phyloP scores from a whole-genome alignment of 2,329 filamentous ascomycete species.

The Aspergillus texensis region DNA sequence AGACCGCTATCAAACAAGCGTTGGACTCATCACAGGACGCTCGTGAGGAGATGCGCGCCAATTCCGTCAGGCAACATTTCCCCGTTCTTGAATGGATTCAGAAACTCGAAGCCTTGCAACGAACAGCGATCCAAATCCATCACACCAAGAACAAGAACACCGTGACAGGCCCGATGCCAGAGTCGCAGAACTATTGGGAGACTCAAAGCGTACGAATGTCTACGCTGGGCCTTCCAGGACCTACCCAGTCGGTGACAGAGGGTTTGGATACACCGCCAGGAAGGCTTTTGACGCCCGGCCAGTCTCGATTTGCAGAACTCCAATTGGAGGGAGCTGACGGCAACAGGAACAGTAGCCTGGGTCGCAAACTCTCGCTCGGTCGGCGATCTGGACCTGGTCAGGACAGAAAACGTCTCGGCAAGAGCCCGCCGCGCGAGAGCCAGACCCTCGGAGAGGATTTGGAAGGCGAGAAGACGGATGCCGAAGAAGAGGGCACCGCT shows the following conservation, averaged over 20 bases:
- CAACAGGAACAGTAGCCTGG: conserved; percentile 29
- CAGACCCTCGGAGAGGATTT: not conserved
- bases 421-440: not conserved
- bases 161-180: conserved; percentile 25
- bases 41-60: conserved; percentile 65
- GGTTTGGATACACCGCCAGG: not conserved
- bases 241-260: not conserved
- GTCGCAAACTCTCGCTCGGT: conserved; percentile 43
- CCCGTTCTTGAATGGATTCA: conserved; percentile 69
- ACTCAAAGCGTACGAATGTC: conserved; percentile 44
- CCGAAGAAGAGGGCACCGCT: conserved; percentile 1
- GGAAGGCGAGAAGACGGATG: conserved; percentile 28
- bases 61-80: conserved; percentile 67
- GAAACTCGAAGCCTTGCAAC: conserved; percentile 64
- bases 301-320: conserved; percentile 25
- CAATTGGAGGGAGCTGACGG: conserved; percentile 31
- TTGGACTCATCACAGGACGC: conserved; percentile 59
- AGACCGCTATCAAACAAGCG: conserved; percentile 63
- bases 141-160: conserved; percentile 45
- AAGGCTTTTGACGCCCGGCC: conserved; percentile 32
- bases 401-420: conserved; percentile 2
- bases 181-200: conserved; percentile 44
- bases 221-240: conserved; percentile 16
- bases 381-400: conserved; percentile 45
- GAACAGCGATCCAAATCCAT: conserved; percentile 62